A percentile compares a stretch with the other conserved stretches of the same genome.
Evolutionary conservation across 306 rosid species (phyloP).

Genomic region (Carpinus fangiana): DNA sequence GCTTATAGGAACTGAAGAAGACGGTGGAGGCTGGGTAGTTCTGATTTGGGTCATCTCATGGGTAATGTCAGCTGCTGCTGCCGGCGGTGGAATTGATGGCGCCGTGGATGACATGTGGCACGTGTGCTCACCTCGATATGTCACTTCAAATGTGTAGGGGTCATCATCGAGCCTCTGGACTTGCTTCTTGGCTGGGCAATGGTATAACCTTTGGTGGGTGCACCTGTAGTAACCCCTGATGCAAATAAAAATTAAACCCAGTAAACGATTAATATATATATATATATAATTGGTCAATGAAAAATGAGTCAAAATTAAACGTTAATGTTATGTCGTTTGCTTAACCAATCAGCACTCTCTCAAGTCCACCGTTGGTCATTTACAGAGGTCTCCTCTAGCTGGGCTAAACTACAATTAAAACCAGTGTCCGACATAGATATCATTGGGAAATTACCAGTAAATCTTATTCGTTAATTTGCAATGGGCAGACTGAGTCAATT

Average conservation of each 20-base stretch:
- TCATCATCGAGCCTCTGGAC: slow-evolving; percentile 58
- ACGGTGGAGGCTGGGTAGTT: background rate
- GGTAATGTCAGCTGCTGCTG: slow-evolving; percentile 1
- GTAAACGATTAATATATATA: background rate
- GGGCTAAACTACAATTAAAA: too few species aligned
- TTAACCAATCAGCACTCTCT: too few species aligned
- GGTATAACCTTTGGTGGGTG: slow-evolving; percentile 68
- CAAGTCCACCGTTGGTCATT: too few species aligned
- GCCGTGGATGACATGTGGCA: slow-evolving; percentile 76
- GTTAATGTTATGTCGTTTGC: too few species aligned
- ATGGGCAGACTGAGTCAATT: slow-evolving; percentile 19
- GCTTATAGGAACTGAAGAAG: background rate
- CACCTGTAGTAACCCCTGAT: slow-evolving; percentile 67
- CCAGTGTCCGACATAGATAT: background rate
- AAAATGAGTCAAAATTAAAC: too few species aligned
- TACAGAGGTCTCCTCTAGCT: too few species aligned
- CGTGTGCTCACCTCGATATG: slow-evolving; percentile 55
- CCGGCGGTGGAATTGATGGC: slow-evolving; percentile 42
- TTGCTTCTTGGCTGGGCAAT: slow-evolving; percentile 70
- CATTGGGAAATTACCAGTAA: background rate
- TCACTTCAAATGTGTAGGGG: slow-evolving; percentile 50
- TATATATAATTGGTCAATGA: background rate
- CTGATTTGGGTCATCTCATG: slow-evolving; percentile 24
- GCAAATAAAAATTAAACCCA: background rate
- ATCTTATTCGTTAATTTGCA: background rate